These are phyloP conservation scores for Globisporangium cystogenes DNA, from an alignment of 352 stramenopile species.

Conservation along the genomic window DNA sequence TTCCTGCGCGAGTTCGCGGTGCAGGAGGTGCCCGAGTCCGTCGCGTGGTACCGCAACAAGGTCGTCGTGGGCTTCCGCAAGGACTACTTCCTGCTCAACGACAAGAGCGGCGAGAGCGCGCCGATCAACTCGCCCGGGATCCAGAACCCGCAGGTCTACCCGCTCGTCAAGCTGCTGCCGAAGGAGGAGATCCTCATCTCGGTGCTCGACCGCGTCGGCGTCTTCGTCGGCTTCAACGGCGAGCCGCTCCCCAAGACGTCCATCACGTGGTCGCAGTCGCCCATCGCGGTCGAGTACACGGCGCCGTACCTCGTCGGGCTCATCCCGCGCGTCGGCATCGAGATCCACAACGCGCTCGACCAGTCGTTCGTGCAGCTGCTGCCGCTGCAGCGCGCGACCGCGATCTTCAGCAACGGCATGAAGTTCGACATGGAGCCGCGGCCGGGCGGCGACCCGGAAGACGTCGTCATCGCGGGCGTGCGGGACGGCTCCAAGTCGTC, in stretches of 20 bases:
- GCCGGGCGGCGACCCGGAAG: constrained; percentile 61
- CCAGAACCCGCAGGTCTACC: constrained; percentile 57
- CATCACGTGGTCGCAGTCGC: constrained; percentile 77
- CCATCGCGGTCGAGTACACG: constrained; percentile 70
- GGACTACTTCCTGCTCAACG: constrained; percentile 78
- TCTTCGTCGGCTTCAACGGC: constrained; percentile 77
- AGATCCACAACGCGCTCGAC: constrained; percentile 75
- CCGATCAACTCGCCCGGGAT: constrained; percentile 69
- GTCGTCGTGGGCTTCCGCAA: constrained; percentile 73
- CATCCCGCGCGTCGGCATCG: constrained; percentile 67
- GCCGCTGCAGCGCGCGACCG: constrained; percentile 47
- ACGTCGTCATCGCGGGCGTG: constrained; percentile 73
- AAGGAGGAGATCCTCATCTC: constrained; percentile 84
- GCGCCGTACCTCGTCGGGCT: constrained; percentile 73
- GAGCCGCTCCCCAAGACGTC: constrained; percentile 80
- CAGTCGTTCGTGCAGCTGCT: constrained; percentile 74
- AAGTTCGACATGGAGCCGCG: constrained; percentile 88
- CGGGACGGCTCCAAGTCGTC: constrained; percentile 65
- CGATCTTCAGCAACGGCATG: constrained; percentile 88
- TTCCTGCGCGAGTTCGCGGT: constrained; percentile 76
- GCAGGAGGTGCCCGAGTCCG: constrained; percentile 67
- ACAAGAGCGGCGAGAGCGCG: constrained; percentile 70
- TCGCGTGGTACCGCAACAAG: constrained; percentile 88
- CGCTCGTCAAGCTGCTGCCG: constrained; percentile 73
- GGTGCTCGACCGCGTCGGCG: constrained; percentile 77